These are phyloP conservation scores for Berberis thunbergii DNA, from an alignment of 164 flowering plant species.

Conservation along the genomic window DNA sequence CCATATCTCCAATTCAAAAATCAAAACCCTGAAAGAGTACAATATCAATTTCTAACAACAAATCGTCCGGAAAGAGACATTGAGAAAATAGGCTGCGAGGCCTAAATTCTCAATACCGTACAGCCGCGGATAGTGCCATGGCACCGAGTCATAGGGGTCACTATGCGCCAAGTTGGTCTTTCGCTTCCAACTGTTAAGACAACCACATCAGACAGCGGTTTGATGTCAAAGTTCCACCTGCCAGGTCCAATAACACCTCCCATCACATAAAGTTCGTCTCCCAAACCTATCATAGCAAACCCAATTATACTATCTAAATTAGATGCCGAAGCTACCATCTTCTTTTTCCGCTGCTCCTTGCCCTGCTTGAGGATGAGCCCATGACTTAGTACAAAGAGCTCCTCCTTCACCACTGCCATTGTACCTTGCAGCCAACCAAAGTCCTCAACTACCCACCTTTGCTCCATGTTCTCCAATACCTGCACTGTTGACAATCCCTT, in stretches of 20 bases:
- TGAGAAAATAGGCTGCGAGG: neutral
- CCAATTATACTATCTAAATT: constrained; percentile 72
- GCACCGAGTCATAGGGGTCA: constrained; percentile 71
- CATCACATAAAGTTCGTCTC: constrained; percentile 68
- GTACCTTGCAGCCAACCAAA: constrained; percentile 87
- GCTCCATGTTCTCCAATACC: constrained; percentile 38
- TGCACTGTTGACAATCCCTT: constrained; percentile 78
- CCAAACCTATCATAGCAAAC: constrained; percentile 62
- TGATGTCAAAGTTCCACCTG: constrained; percentile 52
- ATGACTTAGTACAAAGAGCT: constrained; percentile 67
- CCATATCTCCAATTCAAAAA: too few relatives aligned
- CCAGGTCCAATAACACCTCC: constrained; percentile 90
- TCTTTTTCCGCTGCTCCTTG: constrained; percentile 25
- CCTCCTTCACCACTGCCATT: constrained; percentile 66
- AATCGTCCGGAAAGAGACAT: neutral
- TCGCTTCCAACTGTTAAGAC: constrained; percentile 52
- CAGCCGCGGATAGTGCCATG: constrained; percentile 78
- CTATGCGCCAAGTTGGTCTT: constrained; percentile 69
- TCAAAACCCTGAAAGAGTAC: neutral
- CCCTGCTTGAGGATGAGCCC: constrained; percentile 60
- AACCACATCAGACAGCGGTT: constrained; percentile 65
- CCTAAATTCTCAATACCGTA: constrained; percentile 62
- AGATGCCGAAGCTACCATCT: constrained; percentile 54
- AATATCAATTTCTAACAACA: neutral
- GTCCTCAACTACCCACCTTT: constrained; percentile 65